phyloP scores from a whole-genome alignment of 371 early-diverging fungal genomes.

The Chytridiales sp. region DNA sequence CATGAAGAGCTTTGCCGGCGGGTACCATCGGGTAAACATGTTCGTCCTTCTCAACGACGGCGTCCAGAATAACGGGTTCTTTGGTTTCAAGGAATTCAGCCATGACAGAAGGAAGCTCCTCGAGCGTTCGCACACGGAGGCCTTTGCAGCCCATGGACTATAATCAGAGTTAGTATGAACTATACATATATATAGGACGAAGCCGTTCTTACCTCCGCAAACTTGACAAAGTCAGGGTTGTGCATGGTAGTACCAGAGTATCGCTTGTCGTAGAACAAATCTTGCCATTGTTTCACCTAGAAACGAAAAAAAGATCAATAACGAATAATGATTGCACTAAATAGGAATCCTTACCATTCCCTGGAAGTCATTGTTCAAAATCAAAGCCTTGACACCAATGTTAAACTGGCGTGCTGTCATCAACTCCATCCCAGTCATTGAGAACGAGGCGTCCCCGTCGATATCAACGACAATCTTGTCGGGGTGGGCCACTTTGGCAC shows the following conservation, averaged over 20 bases:
- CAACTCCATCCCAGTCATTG: constrained; percentile 97
- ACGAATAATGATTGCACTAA: background rate
- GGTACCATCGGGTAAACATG: constrained; percentile 97
- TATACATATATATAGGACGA: background rate
- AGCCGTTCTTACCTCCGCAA: constrained; percentile 69
- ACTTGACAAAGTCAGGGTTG: constrained; percentile 97
- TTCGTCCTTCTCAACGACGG: constrained; percentile 84
- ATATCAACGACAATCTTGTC: constrained; percentile 93
- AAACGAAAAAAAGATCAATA: too few species aligned
- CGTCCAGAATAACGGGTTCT: constrained; percentile 88
- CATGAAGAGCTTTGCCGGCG: constrained; percentile 89
- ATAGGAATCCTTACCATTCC: constrained; percentile 77
- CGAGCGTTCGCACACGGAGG: constrained; percentile 74
- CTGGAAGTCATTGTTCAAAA: constrained; percentile 97
- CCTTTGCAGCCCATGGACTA: constrained; percentile 84
- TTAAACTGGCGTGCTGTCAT: constrained; percentile 94
- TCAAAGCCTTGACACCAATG: constrained; percentile 91
- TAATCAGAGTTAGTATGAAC: constrained; percentile 7
- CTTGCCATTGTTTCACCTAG: constrained; percentile 98
- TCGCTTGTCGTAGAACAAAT: constrained; percentile 93
- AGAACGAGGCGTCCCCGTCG: constrained; percentile 96
- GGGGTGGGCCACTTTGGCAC: constrained; percentile 90
- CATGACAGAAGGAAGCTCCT: constrained; percentile 86
- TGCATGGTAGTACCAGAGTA: constrained; percentile 91
- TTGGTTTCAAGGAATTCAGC: constrained; percentile 69